Conservation (phyloP, 768 basidiomycete genomes). For the Termitomyces sp. region DNA sequence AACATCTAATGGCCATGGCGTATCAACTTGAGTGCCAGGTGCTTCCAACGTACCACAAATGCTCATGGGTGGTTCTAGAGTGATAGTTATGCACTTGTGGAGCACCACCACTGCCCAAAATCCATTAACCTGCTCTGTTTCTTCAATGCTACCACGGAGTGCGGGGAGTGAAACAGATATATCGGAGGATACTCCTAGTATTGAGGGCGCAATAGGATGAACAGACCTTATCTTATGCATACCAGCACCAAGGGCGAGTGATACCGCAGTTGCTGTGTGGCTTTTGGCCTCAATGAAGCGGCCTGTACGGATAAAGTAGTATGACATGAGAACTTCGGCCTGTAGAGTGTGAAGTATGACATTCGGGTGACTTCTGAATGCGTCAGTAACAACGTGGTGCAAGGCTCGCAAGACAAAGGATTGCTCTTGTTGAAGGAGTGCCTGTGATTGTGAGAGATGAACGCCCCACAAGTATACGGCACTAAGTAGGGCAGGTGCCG, state of each 20-base stretch:
- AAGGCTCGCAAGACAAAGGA: slow-evolving; percentile 45
- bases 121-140: slow-evolving; percentile 60
- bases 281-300: slow-evolving; percentile 57
- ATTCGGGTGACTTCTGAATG: slow-evolving; percentile 43
- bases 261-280: slow-evolving; percentile 47
- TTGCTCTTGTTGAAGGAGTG: slow-evolving; percentile 34
- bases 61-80: slow-evolving; percentile 45
- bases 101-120: slow-evolving; percentile 61
- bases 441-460: slow-evolving; percentile 40
- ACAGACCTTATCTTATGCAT: slow-evolving; percentile 42
- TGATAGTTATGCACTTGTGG: slow-evolving; percentile 52
- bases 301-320: slow-evolving; percentile 60
- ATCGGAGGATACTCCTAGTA: slow-evolving; percentile 33
- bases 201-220: slow-evolving; percentile 27
- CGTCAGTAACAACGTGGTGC: slow-evolving; percentile 38
- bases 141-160: slow-evolving; percentile 44
- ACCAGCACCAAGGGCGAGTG: slow-evolving; percentile 40
- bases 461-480: slow-evolving; percentile 49
- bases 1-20: slow-evolving; percentile 47
- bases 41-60: slow-evolving; percentile 52
- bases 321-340: slow-evolving; percentile 57
- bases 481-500: slow-evolving; percentile 43
- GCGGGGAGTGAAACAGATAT: slow-evolving; percentile 37
- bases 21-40: slow-evolving; percentile 43
- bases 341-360: slow-evolving; percentile 51